These are phyloP conservation scores for Herpetomonas tarakana DNA, from an alignment of 208 protist genomes.

Conservation along the genomic window DNA sequence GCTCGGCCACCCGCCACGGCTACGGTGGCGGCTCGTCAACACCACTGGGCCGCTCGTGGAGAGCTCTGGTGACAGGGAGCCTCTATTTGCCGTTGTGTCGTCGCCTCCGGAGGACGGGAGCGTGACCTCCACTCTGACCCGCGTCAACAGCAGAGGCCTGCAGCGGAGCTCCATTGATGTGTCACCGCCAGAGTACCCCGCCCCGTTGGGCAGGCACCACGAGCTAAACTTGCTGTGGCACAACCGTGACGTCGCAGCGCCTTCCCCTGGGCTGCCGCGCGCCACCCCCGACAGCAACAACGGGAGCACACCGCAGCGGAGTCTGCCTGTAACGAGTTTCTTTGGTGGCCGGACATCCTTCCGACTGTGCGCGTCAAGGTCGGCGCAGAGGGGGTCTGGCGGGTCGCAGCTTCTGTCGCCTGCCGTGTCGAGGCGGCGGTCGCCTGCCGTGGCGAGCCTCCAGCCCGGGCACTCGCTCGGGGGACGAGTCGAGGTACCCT, in stretches of 20 bases:
- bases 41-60: background rate
- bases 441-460: background rate
- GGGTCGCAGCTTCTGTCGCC: background rate
- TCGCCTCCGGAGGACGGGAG: background rate
- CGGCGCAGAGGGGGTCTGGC: too few species aligned
- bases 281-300: too few species aligned
- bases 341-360: background rate
- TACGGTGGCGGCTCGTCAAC: background rate
- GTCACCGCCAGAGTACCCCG: too few species aligned
- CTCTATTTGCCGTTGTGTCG: background rate
- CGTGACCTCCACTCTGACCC: too few species aligned
- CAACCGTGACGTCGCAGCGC: background rate
- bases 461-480: background rate
- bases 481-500: conserved; percentile 20
- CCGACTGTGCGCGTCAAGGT: too few species aligned
- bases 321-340: too few species aligned
- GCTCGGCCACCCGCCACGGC: too few species aligned
- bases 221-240: background rate
- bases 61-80: background rate
- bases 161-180: too few species aligned
- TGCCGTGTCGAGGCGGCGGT: background rate
- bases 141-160: too few species aligned
- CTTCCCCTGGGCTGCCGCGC: background rate
- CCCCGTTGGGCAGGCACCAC: too few species aligned
- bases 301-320: too few species aligned